Evolutionary conservation across 176 grass and related monocot species (phyloP), one percentile per base, ranked within the genome.

Genomic region (Paspalum vaginatum): DNA sequence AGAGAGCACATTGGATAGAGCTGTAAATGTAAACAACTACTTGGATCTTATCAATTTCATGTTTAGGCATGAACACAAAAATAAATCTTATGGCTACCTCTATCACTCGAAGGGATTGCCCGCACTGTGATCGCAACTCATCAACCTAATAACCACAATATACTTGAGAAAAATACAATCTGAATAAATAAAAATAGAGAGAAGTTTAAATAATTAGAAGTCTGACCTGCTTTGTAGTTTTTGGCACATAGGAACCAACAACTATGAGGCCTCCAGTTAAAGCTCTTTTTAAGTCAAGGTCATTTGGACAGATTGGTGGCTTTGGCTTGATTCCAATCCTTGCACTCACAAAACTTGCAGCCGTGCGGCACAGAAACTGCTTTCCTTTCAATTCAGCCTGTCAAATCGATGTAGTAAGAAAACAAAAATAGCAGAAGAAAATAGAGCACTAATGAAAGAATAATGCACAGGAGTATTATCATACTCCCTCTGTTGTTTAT

Each of bases 171-270:
- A 82, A 61, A 53, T 78, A 49, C 49, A 54, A 47, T 51, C 60
- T n/a, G 40, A 70, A 68, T 41, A 38, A 68, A 39, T n/a, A 4
- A 52, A 53, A 81, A 78, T 5, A 20, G 3, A 62, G 11, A 61
- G 42, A 46, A 67, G 16, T 25, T 72, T 54, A 53, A 54, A 74
- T 78, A 8, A 0, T 62, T 22, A 76, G 41, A 78, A 68, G 38
- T 57, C 62, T 65, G n/a, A 94, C 92, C 92, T 98, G 92, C 77
- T 98, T 98, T 57, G 95, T 98, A 72, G 95, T 98, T 91, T 98
- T 98, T 57, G 95, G 95, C 68, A 98, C 95, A 85, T 98, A 94
- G 38, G 95, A 98, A 77, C 95, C 95, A 48, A 98, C 95, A 85
- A 98, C 78, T 83, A 94, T 94, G 63, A 98, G 95, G 70, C 95